Percentiles rank a stretch among this genome's conserved stretches.
These are phyloP conservation scores for Xanthoconium stramineum DNA, from an alignment of 768 basidiomycete species.

Conservation along the genomic window DNA sequence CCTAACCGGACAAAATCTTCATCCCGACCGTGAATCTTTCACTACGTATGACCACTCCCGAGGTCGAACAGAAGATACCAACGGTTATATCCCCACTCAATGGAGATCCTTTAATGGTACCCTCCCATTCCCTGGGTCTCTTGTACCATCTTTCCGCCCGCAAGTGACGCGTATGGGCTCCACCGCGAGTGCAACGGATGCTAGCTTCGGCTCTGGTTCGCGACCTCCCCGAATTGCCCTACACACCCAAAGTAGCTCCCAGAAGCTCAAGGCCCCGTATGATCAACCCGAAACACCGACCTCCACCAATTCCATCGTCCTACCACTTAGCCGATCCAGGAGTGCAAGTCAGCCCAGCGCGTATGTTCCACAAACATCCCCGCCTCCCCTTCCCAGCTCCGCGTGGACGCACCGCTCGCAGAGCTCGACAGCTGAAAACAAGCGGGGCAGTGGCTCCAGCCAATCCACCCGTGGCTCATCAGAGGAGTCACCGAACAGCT, in stretches of 20 bases:
- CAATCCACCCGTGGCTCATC: slow-evolving; percentile 76
- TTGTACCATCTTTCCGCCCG: slow-evolving; percentile 35
- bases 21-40: slow-evolving; percentile 51
- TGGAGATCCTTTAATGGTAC: slow-evolving; percentile 56
- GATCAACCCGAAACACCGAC: slow-evolving; percentile 44
- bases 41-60: slow-evolving; percentile 53
- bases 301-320: slow-evolving; percentile 26
- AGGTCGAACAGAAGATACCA: slow-evolving; percentile 67
- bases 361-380: slow-evolving; percentile 52
- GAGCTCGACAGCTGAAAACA: slow-evolving; percentile 43
- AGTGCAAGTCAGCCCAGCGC: slow-evolving; percentile 79
- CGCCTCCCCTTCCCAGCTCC: slow-evolving; percentile 52
- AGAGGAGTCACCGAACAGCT: slow-evolving; percentile 80
- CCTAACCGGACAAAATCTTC: slow-evolving; percentile 55
- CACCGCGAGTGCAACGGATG: slow-evolving; percentile 42
- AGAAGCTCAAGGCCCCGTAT: slow-evolving; percentile 52
- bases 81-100: slow-evolving; percentile 58
- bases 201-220: slow-evolving; percentile 31
- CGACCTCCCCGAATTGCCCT: slow-evolving; percentile 45
- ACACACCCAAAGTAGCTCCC: slow-evolving; percentile 70
- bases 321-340: slow-evolving; percentile 54
- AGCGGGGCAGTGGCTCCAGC: slow-evolving; percentile 83
- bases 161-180: slow-evolving; percentile 48
- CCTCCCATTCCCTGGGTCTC: slow-evolving; percentile 29
- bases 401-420: slow-evolving; percentile 49